Base-by-base conservation (phyloP, 208 protist genomes). In the Trypanosoma conorhini region DNA sequence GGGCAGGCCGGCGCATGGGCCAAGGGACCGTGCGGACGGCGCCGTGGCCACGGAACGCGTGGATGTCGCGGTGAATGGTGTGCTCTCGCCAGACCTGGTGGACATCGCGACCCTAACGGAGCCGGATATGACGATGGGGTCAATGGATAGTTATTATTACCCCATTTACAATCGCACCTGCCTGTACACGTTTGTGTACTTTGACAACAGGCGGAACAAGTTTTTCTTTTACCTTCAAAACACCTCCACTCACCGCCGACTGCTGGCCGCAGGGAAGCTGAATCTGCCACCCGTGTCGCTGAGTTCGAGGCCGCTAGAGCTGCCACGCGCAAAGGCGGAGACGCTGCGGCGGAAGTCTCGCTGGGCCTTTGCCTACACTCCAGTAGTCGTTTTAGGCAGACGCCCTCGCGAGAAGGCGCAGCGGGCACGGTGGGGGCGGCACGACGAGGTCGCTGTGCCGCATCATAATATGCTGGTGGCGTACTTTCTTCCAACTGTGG, bases 401-500 rank as follows among this genome's bases (percentile, higher is more conserved):
- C 40, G n/a, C 51, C 61, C 68, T 7, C 57, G 68, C 51, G 22
- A 69, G n/a, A 3, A 35, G 51, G 48, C 24, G 42, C 0, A 54
- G 59, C 22, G 13, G 13, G 10, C 19, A 50, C 5, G 12, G 5
- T 28, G 19, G 13, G 9, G 15, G 35, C 51, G 13, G 28, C 13
- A 70, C 0, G 21, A 31, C 35, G 28, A 59, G 8, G 30, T 12
- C n/a, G 24, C 51, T 21, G 65, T 24, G n/a, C 54, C 54, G 28
- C 62, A 62, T 44, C 21, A 70, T 58, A 33, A 70, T 62, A 61
- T 51, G 19, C 24, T 67, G n/a, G 46, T 75, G 35, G 62, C 35
- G 1, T 75, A 75, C 62, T 80, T 73, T 68, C 19, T 62, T 21
- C 75, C 75, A 17, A 73, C 66, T 46, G 75, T 77, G 10, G 70